Percentiles rank a stretch among this genome's conserved stretches.
phyloP scores from a whole-genome alignment of 345 rosid genomes.

The Melaleuca quinquenervia region DNA sequence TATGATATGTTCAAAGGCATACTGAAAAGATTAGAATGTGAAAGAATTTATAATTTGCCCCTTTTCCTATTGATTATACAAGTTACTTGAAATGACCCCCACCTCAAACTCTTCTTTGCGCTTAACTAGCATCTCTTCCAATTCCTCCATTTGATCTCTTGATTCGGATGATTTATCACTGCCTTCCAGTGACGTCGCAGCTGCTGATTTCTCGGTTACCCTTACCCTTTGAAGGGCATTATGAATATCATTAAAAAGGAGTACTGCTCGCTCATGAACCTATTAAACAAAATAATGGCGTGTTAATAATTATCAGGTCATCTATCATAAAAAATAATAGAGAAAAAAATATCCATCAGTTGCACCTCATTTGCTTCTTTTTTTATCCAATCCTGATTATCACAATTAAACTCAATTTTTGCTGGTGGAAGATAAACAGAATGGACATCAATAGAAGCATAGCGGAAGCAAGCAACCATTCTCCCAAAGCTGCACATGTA shows the following conservation, averaged over 20 bases:
- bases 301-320: neutral
- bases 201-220: slow-evolving; percentile 33
- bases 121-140: slow-evolving; percentile 49
- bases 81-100: neutral
- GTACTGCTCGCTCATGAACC: slow-evolving; percentile 47
- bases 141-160: slow-evolving; percentile 34
- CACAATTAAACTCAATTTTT: slow-evolving; percentile 68
- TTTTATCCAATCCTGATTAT: slow-evolving; percentile 73
- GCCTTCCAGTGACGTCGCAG: slow-evolving; percentile 20
- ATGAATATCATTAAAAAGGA: slow-evolving; percentile 53
- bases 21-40: neutral
- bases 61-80: neutral
- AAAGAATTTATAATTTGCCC: neutral
- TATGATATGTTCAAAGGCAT: neutral
- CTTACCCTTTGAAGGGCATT: slow-evolving; percentile 45
- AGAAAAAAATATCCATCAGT: neutral
- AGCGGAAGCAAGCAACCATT: slow-evolving; percentile 97
- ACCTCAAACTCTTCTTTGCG: slow-evolving; percentile 82
- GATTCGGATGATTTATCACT: slow-evolving; percentile 16
- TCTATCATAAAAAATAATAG: neutral
- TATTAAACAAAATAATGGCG: slow-evolving; percentile 13
- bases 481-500: slow-evolving; percentile 60
- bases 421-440: slow-evolving; percentile 79
- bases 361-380: slow-evolving; percentile 74
- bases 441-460: slow-evolving; percentile 79